Percentiles rank a stretch among this genome's conserved stretches.
These are phyloP conservation scores for Leishmania braziliensis DNA, from an alignment of 208 protist genomes.

Conservation along the genomic window DNA sequence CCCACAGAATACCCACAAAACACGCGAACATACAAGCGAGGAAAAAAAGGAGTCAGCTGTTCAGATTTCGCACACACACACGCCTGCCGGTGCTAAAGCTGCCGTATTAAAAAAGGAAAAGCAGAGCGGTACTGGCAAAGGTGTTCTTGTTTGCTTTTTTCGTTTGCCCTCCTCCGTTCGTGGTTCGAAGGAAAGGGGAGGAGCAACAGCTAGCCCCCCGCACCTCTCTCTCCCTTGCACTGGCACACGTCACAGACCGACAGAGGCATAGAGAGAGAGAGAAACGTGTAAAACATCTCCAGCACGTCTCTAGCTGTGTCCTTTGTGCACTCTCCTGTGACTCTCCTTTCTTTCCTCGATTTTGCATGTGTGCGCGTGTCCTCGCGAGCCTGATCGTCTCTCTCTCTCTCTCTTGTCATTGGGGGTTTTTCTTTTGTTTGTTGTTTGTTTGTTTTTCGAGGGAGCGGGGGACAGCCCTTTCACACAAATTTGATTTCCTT, in stretches of 20 bases:
- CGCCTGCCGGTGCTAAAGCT: too few species aligned
- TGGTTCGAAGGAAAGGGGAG: neutral
- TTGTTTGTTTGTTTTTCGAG: too few species aligned
- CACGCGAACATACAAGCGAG: too few species aligned
- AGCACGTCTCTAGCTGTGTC: neutral
- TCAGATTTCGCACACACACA: too few species aligned
- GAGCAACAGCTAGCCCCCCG: neutral
- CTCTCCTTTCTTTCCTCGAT: neutral
- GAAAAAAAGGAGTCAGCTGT: too few species aligned
- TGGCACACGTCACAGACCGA: neutral
- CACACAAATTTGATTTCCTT: neutral
- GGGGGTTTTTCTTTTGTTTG: too few species aligned
- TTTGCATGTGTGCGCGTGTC: neutral
- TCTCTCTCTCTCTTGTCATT: too few species aligned
- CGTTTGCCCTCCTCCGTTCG: constrained; percentile 3
- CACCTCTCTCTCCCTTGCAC: neutral
- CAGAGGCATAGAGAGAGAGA: neutral
- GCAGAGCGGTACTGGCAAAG: too few species aligned
- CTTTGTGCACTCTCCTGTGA: neutral
- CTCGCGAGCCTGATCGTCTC: neutral
- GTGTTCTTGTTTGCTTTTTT: neutral
- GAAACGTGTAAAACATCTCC: neutral
- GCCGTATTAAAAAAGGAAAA: too few species aligned
- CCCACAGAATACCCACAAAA: too few species aligned
- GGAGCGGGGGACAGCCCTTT: too few species aligned